Percentiles rank a stretch among this genome's conserved stretches.
Conservation (phyloP, 805 yeast species). For the Dipodascus albidus region DNA sequence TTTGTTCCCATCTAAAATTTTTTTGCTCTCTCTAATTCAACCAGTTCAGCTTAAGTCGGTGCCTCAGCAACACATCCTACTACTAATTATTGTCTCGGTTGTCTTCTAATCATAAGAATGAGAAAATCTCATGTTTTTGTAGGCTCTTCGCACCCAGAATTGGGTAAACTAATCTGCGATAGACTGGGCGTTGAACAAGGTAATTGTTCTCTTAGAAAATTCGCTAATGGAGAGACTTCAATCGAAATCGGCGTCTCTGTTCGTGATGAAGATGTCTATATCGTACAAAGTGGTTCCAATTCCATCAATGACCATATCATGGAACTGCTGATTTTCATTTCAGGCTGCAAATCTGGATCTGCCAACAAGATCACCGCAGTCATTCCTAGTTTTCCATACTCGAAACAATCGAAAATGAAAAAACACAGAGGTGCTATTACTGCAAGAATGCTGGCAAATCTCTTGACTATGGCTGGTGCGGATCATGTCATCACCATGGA, state of each 20-base stretch:
- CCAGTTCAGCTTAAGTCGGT: background rate
- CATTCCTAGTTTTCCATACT: conserved; percentile 94
- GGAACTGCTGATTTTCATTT: conserved; percentile 86
- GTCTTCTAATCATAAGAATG: conserved; percentile 34
- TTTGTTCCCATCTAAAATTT: conserved; percentile 1
- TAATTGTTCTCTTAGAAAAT: conserved; percentile 80
- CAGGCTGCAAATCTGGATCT: conserved; percentile 96
- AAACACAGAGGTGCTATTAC: conserved; percentile 98
- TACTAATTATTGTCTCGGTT: background rate
- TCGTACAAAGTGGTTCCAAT: conserved; percentile 85
- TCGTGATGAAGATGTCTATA: conserved; percentile 93
- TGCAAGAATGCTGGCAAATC: conserved; percentile 92
- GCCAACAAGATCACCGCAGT: conserved; percentile 97
- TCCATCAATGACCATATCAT: conserved; percentile 83
- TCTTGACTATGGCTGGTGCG: conserved; percentile 96
- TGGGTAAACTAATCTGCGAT: conserved; percentile 83
- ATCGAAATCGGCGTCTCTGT: conserved; percentile 92
- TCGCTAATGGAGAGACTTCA: conserved; percentile 95
- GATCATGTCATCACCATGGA: conserved; percentile 98
- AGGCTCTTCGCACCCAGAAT: conserved; percentile 92
- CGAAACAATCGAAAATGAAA: conserved; percentile 96
- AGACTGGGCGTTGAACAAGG: conserved; percentile 89
- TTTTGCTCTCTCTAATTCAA: background rate
- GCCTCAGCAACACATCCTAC: background rate
- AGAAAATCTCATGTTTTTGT: conserved; percentile 95